These are phyloP conservation scores for Chytridium lagenaria DNA, from an alignment of 371 early-diverging fungal genomes.

Conservation along the genomic window DNA sequence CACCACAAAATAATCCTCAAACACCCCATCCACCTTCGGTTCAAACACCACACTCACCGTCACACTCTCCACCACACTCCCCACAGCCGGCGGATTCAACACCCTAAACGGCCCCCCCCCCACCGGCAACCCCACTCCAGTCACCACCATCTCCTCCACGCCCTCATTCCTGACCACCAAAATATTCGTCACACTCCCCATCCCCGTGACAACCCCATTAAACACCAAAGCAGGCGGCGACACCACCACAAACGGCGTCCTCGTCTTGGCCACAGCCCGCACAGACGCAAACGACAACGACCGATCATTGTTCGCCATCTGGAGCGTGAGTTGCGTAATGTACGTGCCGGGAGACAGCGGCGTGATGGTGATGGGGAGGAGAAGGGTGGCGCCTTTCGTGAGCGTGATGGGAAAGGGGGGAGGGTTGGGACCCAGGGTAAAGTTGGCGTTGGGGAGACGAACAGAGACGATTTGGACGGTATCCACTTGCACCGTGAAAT, in stretches of 20 bases:
- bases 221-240: not conserved
- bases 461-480: not conserved
- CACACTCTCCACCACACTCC: not conserved
- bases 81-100: constrained; percentile 7
- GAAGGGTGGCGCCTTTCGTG: not conserved
- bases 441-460: not conserved
- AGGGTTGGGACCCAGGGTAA: not conserved
- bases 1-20: not conserved
- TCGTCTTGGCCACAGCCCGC: not conserved
- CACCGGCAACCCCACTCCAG: not conserved
- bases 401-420: constrained; percentile 3
- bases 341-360: not conserved
- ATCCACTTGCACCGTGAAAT: constrained; percentile 12
- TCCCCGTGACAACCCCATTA: constrained; percentile 4
- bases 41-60: constrained; percentile 8
- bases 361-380: constrained; percentile 2
- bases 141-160: not conserved
- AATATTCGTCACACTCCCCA: not conserved
- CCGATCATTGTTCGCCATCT: not conserved
- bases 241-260: not conserved
- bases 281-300: constrained; percentile 5
- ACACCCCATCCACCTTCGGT: constrained; percentile 1
- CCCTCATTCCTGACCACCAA: constrained; percentile 1
- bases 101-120: constrained; percentile 2
- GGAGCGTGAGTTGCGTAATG: constrained; percentile 1